These are phyloP conservation scores for Hygrophila difformis DNA, from an alignment of 257 asterid species.

Conservation along the genomic window DNA sequence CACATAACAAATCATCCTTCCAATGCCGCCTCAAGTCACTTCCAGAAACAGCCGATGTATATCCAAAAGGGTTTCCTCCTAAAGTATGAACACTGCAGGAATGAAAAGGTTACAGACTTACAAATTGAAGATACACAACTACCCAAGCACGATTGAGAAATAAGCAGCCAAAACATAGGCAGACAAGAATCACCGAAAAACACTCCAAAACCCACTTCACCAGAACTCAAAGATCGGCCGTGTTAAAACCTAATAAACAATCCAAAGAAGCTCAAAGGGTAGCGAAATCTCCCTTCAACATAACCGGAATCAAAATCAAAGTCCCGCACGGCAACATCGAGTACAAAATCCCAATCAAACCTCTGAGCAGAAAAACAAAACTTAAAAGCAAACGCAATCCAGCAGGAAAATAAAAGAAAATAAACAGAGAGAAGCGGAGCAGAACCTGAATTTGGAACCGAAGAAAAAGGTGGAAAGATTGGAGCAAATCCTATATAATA, in stretches of 20 bases:
- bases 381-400: background rate
- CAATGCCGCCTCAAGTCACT: conserved; percentile 92
- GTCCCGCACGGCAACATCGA: conserved; percentile 10
- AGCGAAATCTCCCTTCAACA: background rate
- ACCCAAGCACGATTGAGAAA: too few species aligned
- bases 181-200: background rate
- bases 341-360: too few species aligned
- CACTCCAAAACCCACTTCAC: too few species aligned
- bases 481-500: too few species aligned
- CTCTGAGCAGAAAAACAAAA: too few species aligned
- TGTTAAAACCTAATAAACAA: background rate
- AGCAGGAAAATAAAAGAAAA: background rate
- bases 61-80: conserved; percentile 73
- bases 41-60: conserved; percentile 76
- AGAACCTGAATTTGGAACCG: conserved; percentile 44
- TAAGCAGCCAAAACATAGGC: too few species aligned
- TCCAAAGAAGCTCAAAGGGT: too few species aligned
- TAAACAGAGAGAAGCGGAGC: background rate
- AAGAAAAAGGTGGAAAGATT: conserved; percentile 46
- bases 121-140: background rate
- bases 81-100: conserved; percentile 68
- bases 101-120: conserved; percentile 15
- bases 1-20: conserved; percentile 77
- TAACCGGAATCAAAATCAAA: conserved; percentile 12
- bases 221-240: too few species aligned